Evolutionary conservation across 2,329 filamentous ascomycete species (phyloP).

Genomic region (Whalleya microplaca): DNA sequence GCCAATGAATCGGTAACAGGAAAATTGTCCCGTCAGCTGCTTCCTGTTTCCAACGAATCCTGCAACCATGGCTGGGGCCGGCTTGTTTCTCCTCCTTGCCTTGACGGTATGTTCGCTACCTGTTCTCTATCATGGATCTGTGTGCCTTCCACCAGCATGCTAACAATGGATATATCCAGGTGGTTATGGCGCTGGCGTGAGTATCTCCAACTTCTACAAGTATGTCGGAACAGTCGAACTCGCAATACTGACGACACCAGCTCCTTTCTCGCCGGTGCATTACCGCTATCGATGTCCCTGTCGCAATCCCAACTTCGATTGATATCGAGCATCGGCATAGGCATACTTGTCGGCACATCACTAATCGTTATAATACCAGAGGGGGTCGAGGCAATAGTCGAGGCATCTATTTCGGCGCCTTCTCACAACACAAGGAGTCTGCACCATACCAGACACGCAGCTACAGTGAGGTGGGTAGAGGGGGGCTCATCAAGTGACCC

Average conservation of each 20-base stretch:
- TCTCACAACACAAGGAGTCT: conserved; percentile 28
- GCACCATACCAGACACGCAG: conserved; percentile 15
- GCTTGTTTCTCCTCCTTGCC: conserved; percentile 41
- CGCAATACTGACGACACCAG: conserved; percentile 50
- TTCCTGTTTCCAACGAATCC: conserved; percentile 19
- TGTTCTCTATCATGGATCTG: background rate
- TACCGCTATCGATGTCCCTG: conserved; percentile 87
- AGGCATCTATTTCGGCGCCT: conserved; percentile 45
- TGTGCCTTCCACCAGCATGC: conserved; percentile 8
- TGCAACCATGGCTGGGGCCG: conserved; percentile 36
- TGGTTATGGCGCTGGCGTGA: conserved; percentile 43
- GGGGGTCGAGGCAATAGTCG: conserved; percentile 88
- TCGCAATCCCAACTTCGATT: conserved; percentile 85
- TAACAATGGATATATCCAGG: conserved; percentile 31
- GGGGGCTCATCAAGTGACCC: conserved; percentile 1
- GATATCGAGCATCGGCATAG: conserved; percentile 90
- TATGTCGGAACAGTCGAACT: conserved; percentile 7
- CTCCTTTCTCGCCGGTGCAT: conserved; percentile 88
- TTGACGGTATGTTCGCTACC: conserved; percentile 34
- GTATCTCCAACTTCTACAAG: conserved; percentile 20
- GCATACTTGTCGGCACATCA: conserved; percentile 91
- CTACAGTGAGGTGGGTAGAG: conserved; percentile 24
- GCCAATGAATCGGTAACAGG: conserved; percentile 33
- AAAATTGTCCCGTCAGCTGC: conserved; percentile 12
- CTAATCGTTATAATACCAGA: conserved; percentile 98